These are phyloP conservation scores for Posidonia oceanica DNA, from an alignment of 116 monocot genomes.

Conservation along the genomic window DNA sequence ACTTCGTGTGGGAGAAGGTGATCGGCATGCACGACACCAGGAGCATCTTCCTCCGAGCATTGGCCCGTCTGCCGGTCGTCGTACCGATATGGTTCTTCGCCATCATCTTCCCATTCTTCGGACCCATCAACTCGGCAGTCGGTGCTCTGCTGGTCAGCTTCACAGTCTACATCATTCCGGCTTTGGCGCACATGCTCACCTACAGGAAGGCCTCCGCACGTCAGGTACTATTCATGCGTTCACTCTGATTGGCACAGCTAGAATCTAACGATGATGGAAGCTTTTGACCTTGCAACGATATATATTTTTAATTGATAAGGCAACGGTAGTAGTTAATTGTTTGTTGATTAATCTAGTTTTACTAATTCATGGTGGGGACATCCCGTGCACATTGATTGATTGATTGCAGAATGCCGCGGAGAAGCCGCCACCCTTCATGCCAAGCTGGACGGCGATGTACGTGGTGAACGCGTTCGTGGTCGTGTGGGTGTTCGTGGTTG, in stretches of 20 bases:
- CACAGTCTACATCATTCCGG: constrained; percentile 77
- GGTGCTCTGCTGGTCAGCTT: constrained; percentile 69
- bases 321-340: no score
- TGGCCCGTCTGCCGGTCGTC: constrained; percentile 46
- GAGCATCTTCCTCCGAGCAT: constrained; percentile 49
- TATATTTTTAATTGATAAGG: no score
- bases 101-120: constrained; percentile 71
- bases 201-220: constrained; percentile 52
- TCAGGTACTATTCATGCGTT: constrained; percentile 21
- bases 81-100: constrained; percentile 68
- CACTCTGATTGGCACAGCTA: not conserved
- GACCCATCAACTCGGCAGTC: constrained; percentile 64
- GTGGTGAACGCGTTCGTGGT: constrained; percentile 41
- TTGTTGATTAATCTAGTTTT: not conserved
- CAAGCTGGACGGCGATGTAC: constrained; percentile 47
- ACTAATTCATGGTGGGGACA: no score
- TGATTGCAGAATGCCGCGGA: constrained; percentile 38
- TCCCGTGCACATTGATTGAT: not conserved
- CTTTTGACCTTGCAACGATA: no score
- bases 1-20: constrained; percentile 94
- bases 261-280: no score
- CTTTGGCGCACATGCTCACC: constrained; percentile 65
- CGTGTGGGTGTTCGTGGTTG: constrained; percentile 53
- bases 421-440: constrained; percentile 51
- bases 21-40: constrained; percentile 66